Base-by-base conservation (phyloP, 2,329 filamentous ascomycete genomes). In the Alternaria tenuissima region DNA sequence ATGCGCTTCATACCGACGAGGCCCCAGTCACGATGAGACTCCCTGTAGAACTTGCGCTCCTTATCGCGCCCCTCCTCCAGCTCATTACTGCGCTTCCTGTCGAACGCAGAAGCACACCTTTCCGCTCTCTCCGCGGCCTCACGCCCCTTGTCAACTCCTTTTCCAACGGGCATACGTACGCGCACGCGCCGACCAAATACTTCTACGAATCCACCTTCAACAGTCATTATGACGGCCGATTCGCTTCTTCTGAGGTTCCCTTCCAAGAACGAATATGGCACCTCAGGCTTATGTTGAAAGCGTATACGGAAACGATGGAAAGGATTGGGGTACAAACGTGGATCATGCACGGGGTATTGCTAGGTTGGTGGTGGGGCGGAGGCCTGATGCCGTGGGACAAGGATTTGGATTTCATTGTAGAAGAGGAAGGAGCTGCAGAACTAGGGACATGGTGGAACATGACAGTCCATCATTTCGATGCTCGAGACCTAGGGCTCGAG, bases 351-450 rank as follows among this genome's bases (percentile, higher is more conserved):
- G 86, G 87, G 12, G 85, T 84, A 6, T 75, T 89, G 41, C 77
- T 88, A 16, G 85, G 86, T 36, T 88, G 87, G 86, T 88, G 84
- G 82, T 89, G 87, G 87, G 88, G 87, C 65, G 80, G 83, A 54
- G 82, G 83, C 69, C 83, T 87, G 67, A 82, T 89, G 75, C 86
- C 86, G 3, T 88, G 87, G 86, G 87, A 89, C 69, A 84, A 82
- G 12, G 86, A 89, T 65, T 70, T 88, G 49, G 87, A 89, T 64
- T 84, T 88, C 12, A 84, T 87, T 71, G 81, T 89, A 16, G 83
- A 84, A 6, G 84, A 87, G 68, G 68, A 75, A 12, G 84, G 84
- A 0, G 85, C 88, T 53, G 73, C 80, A n/a, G 85, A 85, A 71
- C 78, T 89, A 6, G 86, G 84, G 9, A 75, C 78, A 24, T 87